Base-by-base conservation (phyloP, 2,329 filamentous ascomycete species). In the Endoconidiophora polonica region DNA sequence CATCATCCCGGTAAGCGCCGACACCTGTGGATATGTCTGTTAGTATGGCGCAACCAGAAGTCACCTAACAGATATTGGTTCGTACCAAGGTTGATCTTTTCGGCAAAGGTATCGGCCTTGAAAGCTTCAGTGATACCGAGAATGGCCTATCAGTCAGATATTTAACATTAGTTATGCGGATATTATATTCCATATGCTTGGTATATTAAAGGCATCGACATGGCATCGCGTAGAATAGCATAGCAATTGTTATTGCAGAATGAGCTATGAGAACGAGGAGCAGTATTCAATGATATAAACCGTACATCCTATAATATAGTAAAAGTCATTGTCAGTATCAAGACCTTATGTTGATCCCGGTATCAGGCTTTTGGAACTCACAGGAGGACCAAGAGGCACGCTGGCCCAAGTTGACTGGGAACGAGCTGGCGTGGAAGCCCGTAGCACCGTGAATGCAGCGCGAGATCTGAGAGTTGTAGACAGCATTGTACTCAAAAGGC, bases 31-130 rank as follows among this genome's bases (percentile, higher is more conserved):
- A 52, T 53, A 44, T 50, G 45, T 41, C 50, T 55, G 46, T 33
- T 50, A 38, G 53, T 49, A 23, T 38, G 36, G 24, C 42, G 6
- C 46, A 26, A 44, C 40, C 10, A 43, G 55, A 38, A 7, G 12
- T 12, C 9, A 33, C 12, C 29, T 26, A 39, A 10, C 12, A 23
- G 16, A 18, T 49, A 41, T 40, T 50, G 42, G 26, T 52, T 60
- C 74, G 62, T 70, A 83, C 84, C 91, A 55, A 98, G 73, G 73
- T 96, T 96, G 75, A 98, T 96, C 80, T 96, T 98, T 73, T 94
- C 79, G 56, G 79, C 72, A 68, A 93, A 90, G 61, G 73, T 76
- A 66, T 98, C 91, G 68, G 88, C 88, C 77, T 96, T 98, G 83
- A 91, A 98, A 55, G 91, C 91, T 72, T 98, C 91, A 56, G 91